phyloP scores from a whole-genome alignment of 2,329 filamentous ascomycete species.

The Acrocalymma vagum region DNA sequence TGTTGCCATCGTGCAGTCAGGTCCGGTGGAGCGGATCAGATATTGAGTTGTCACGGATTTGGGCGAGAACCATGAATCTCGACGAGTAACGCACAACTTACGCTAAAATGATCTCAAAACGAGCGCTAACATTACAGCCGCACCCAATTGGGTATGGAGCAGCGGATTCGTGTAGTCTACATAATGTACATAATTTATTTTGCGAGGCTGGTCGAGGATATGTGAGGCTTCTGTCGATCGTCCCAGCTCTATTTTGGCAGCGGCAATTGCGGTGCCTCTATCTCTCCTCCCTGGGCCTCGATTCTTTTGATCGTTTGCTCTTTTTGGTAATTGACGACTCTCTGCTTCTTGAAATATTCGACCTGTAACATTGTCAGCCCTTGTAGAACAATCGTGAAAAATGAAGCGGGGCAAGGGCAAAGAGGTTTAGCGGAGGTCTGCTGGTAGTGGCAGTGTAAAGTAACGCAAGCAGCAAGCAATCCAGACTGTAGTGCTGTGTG shows the following conservation, averaged over 20 bases:
- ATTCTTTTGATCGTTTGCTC: conserved; percentile 67
- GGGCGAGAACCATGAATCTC: too few species aligned
- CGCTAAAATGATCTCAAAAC: too few species aligned
- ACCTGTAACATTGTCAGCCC: conserved; percentile 65
- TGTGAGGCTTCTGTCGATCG: neutral
- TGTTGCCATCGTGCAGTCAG: too few species aligned
- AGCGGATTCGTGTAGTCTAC: conserved; percentile 26
- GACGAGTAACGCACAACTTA: too few species aligned
- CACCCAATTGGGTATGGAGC: conserved; percentile 1
- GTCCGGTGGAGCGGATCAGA: too few species aligned
- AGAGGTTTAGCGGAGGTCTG: too few species aligned
- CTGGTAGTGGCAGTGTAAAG: too few species aligned
- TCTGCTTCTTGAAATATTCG: conserved; percentile 96
- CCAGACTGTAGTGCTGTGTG: too few species aligned
- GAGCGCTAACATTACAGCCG: conserved; percentile 19
- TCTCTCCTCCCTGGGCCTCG: conserved; percentile 53
- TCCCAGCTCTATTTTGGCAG: conserved; percentile 29
- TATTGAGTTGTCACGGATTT: too few species aligned
- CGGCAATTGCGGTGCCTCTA: conserved; percentile 43
- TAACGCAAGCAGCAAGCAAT: too few species aligned
- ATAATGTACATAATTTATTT: conserved; percentile 32
- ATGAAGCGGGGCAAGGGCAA: too few species aligned
- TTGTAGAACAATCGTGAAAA: too few species aligned
- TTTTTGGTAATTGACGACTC: conserved; percentile 91
- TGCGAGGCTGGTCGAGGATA: neutral